phyloP scores from a whole-genome alignment of 1,284 basidiomycete genomes.

The Papiliotrema flavescens region DNA sequence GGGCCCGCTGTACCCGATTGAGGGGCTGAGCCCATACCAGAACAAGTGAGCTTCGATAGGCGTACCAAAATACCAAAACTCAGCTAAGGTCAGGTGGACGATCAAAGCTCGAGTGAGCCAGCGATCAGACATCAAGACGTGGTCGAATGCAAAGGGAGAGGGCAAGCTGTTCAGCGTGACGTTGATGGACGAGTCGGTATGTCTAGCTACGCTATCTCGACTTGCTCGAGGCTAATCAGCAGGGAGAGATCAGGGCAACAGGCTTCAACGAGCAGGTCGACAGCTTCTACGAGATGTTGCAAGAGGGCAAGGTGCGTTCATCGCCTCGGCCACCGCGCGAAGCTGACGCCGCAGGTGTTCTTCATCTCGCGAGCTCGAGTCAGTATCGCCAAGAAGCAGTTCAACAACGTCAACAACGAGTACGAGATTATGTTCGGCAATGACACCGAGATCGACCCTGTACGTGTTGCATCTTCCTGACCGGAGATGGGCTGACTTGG shows the following conservation, averaged over 20 bases:
- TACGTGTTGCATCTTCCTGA: constrained; percentile 13
- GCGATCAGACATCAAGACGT: constrained; percentile 85
- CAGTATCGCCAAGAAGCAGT: constrained; percentile 96
- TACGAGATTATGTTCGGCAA: constrained; percentile 91
- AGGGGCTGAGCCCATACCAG: constrained; percentile 92
- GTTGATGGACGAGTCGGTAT: constrained; percentile 82
- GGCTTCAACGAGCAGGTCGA: constrained; percentile 88
- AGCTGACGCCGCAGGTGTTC: constrained; percentile 53
- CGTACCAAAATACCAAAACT: not conserved
- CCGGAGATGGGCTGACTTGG: constrained; percentile 6
- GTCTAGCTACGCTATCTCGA: too few species aligned
- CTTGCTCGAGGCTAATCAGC: not conserved
- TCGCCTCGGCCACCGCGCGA: not conserved
- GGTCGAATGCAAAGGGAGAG: constrained; percentile 86
- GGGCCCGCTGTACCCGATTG: constrained; percentile 75
- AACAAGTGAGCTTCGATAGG: constrained; percentile 61
- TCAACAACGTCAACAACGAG: constrained; percentile 84
- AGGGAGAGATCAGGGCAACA: constrained; percentile 85
- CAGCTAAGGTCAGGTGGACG: constrained; percentile 61
- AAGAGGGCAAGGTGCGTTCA: constrained; percentile 81
- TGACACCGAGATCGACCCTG: constrained; percentile 68
- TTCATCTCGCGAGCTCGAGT: constrained; percentile 86
- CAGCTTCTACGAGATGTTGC: constrained; percentile 73
- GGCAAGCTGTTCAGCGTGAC: constrained; percentile 93
- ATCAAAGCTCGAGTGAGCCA: constrained; percentile 92